phyloP scores from a whole-genome alignment of 352 stramenopile genomes.

The Elongisporangium anandrum region DNA sequence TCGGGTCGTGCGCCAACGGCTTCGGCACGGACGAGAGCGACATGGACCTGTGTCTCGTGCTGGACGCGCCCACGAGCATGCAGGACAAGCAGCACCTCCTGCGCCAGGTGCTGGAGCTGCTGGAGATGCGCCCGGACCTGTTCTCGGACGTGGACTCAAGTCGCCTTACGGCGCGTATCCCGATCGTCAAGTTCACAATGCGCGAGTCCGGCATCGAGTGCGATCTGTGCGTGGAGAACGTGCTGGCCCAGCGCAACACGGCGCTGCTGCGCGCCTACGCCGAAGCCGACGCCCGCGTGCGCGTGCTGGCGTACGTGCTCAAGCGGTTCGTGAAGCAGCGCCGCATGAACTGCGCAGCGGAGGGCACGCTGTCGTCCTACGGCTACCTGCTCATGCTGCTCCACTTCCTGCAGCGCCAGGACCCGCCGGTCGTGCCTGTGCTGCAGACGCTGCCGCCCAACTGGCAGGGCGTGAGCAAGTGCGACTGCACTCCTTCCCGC shows the following conservation, averaged over 20 bases:
- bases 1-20: constrained; percentile 96
- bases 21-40: constrained; percentile 93
- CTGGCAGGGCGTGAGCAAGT: constrained; percentile 39
- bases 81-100: constrained; percentile 75
- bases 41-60: constrained; percentile 92
- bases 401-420: constrained; percentile 73
- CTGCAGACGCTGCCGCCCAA: constrained; percentile 54
- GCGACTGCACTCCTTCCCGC: constrained; percentile 17
- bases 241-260: constrained; percentile 97
- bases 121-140: constrained; percentile 57
- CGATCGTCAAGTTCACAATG: constrained; percentile 97
- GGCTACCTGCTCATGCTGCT: constrained; percentile 85
- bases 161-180: constrained; percentile 93
- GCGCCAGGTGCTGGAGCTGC: constrained; percentile 41
- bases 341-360: constrained; percentile 79
- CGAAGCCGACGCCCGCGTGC: constrained; percentile 67
- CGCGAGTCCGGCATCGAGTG: constrained; percentile 60
- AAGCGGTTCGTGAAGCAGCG: constrained; percentile 82
- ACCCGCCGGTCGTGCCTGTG: constrained; percentile 68
- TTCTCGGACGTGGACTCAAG: constrained; percentile 70
- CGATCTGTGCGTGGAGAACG: constrained; percentile 93
- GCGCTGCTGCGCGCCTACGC: constrained; percentile 92
- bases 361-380: constrained; percentile 82
- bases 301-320: constrained; percentile 72
- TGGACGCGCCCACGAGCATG: constrained; percentile 23